Base-by-base conservation (phyloP, 176 grass and related monocot species). In the Avena sativa region DNA sequence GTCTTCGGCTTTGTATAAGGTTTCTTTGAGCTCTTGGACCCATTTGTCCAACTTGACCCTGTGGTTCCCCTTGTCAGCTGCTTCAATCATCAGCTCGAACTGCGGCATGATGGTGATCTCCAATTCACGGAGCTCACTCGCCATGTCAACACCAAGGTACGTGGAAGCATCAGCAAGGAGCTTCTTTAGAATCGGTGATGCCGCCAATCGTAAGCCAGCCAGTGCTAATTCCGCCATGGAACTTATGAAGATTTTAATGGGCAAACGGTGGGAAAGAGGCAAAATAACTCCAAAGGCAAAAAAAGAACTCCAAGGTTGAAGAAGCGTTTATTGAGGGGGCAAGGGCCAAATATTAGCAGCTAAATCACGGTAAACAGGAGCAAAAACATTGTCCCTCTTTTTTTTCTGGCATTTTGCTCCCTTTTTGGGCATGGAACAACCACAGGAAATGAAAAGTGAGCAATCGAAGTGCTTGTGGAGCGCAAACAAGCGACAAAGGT, bases 1-100 rank as follows among this genome's bases (percentile, higher is more conserved):
- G 15, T 87, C 85, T 34, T 81, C 85, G 3, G 85, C 61, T 4
- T 47, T 40, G 34, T 60, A 86, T 5, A 86, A 38, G 44, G 60
- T 26, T 52, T 86, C 47, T 52, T 87, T 71, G 64, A 87, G 76
- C 11, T 69, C 51, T 6, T 47, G 32, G 2, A 87, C 11, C 85
- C 85, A 87, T 10, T 55, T 36, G 2, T 71, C 46, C 28, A 87
- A 6, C 12, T 71, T 70, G 47, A 2, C 23, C 19, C 44, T 70
- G 9, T 73, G 28, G 19, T 36, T 32, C 7, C 49, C 46, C 60
- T 20, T 61, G 28, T 87, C 12, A 11, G 85, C 76, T 47, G 30
- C 49, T 25, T 71, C 30, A 49, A 80, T 87, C 63, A 86, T 12
- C 8, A 53, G 43, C 12, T 69, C 12, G 2, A 86, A 43, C 40